Evolutionary conservation across 2,329 filamentous ascomycete species (phyloP).

Genomic region (Colletotrichum spinosum): DNA sequence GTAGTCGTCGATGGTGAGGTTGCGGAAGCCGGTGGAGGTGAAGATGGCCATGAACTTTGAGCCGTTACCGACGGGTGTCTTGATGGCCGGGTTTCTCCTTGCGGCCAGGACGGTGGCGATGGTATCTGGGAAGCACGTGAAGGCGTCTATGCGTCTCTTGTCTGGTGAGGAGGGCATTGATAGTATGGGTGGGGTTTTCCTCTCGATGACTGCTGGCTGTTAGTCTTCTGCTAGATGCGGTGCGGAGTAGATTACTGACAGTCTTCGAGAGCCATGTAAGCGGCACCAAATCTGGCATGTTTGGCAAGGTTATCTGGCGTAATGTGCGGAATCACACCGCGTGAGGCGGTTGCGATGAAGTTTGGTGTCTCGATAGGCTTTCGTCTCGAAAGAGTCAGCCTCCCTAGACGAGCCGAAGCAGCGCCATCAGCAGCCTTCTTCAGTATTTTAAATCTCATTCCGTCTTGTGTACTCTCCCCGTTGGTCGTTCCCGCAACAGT

Average conservation of each 20-base stretch:
- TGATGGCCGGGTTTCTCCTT: constrained; percentile 80
- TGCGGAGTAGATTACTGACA: constrained; percentile 70
- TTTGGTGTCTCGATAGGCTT: constrained; percentile 83
- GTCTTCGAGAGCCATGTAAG: constrained; percentile 90
- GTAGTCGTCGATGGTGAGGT: constrained; percentile 77
- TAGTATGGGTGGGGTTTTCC: constrained; percentile 59
- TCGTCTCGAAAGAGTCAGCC: constrained; percentile 70
- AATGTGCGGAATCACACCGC: constrained; percentile 88
- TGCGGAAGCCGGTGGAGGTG: constrained; percentile 87
- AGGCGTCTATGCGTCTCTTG: constrained; percentile 75
- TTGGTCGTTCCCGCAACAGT: constrained; percentile 36
- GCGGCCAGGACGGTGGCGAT: constrained; percentile 79
- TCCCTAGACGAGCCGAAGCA: constrained; percentile 73
- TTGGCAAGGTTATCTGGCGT: constrained; percentile 84
- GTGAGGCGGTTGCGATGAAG: constrained; percentile 81
- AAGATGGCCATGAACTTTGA: constrained; percentile 79
- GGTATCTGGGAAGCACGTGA: constrained; percentile 77
- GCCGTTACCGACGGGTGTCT: constrained; percentile 77
- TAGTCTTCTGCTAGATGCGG: constrained; percentile 3
- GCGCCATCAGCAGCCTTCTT: constrained; percentile 53
- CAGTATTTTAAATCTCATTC: constrained; percentile 61
- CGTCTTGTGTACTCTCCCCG: constrained; percentile 33
- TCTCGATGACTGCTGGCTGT: constrained; percentile 63
- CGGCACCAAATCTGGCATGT: constrained; percentile 72
- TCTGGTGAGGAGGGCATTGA: constrained; percentile 46